Conservation (phyloP, 2,329 filamentous ascomycete species). For the Alternaria triticina region DNA sequence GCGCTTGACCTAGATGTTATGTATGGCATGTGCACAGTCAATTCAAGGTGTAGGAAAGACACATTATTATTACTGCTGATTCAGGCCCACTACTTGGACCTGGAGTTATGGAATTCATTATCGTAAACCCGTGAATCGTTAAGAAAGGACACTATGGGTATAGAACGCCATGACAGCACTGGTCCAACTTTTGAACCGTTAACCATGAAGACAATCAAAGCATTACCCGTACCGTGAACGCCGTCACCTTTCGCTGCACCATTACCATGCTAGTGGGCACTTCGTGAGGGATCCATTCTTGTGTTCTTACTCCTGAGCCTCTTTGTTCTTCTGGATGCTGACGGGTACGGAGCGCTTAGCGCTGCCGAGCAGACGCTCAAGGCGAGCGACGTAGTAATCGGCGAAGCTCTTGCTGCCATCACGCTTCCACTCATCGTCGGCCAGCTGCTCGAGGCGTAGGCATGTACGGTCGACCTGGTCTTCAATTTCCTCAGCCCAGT, state of each 20-base stretch:
- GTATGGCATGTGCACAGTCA: background rate
- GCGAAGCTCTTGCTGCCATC: slow-evolving; percentile 26
- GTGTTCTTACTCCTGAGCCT: background rate
- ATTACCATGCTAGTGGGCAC: background rate
- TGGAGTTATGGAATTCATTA: background rate
- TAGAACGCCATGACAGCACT: slow-evolving; percentile 5
- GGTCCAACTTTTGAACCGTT: background rate
- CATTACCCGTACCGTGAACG: background rate
- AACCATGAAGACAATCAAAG: background rate
- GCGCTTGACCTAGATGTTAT: slow-evolving; percentile 5
- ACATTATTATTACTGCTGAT: slow-evolving; percentile 1
- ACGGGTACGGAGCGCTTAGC: slow-evolving; percentile 24
- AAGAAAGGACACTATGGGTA: background rate
- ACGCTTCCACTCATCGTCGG: slow-evolving; percentile 31
- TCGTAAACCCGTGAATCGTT: background rate
- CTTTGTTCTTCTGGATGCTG: slow-evolving; percentile 16
- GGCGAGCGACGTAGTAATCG: slow-evolving; percentile 34
- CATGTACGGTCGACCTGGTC: slow-evolving; percentile 29
- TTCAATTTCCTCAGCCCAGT: slow-evolving; percentile 44
- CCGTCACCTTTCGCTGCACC: background rate
- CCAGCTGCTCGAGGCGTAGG: slow-evolving; percentile 40
- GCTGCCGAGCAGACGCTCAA: slow-evolving; percentile 29
- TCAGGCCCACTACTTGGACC: background rate
- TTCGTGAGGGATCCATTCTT: background rate
- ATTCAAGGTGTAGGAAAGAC: background rate